These are phyloP conservation scores for Candida jianshihensis DNA, from an alignment of 805 yeast genomes.

Conservation along the genomic window DNA sequence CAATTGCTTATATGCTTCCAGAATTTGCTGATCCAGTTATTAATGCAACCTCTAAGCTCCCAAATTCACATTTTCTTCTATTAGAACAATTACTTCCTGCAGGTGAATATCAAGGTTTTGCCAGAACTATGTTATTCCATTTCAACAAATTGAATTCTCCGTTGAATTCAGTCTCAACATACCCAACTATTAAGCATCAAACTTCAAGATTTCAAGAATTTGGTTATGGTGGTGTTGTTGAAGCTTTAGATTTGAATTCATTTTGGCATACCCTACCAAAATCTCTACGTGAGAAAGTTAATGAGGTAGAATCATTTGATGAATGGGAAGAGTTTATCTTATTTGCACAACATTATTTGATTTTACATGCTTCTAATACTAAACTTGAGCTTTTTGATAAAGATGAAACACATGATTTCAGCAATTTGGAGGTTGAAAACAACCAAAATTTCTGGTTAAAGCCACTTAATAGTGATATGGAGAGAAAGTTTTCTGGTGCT, in stretches of 20 bases:
- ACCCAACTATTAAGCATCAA: constrained; percentile 48
- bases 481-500: constrained; percentile 12
- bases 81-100: constrained; percentile 69
- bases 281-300: constrained; percentile 34
- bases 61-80: constrained; percentile 52
- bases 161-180: constrained; percentile 51
- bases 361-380: constrained; percentile 54
- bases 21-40: constrained; percentile 59
- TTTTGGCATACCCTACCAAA: constrained; percentile 48
- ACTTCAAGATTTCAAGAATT: constrained; percentile 35
- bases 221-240: constrained; percentile 41
- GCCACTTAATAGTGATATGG: constrained; percentile 4
- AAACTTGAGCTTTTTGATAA: constrained; percentile 2
- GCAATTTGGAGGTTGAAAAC: background rate
- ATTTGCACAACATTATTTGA: constrained; percentile 68
- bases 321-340: constrained; percentile 78
- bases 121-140: constrained; percentile 68
- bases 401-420: background rate
- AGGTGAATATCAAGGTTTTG: constrained; percentile 58
- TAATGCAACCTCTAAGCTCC: constrained; percentile 33
- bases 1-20: constrained; percentile 73
- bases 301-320: constrained; percentile 60
- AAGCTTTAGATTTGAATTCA: constrained; percentile 46
- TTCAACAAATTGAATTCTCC: constrained; percentile 63
- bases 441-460: constrained; percentile 1